phyloP scores from a whole-genome alignment of 305 asterid genomes.

The Plantago lanceolata region DNA sequence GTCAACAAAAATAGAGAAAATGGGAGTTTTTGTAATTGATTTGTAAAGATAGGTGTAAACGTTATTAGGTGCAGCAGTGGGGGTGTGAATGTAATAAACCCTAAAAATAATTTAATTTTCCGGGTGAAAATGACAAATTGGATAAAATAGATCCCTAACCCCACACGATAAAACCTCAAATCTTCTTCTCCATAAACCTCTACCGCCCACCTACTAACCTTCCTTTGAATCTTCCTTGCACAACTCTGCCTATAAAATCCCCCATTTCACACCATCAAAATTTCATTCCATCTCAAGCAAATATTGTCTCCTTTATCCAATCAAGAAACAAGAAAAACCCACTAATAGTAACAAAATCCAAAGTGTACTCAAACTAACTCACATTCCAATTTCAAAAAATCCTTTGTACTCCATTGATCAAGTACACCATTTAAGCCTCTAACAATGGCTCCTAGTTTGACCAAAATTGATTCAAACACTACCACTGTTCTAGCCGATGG shows the following conservation, averaged over 20 bases:
- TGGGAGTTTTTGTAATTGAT: too few relatives aligned
- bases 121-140: slow-evolving; percentile 28
- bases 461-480: slow-evolving; percentile 41
- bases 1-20: too few relatives aligned
- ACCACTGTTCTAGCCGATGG: slow-evolving; percentile 37
- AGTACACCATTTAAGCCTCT: too few relatives aligned
- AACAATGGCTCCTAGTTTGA: slow-evolving; percentile 67
- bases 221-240: slow-evolving; percentile 24
- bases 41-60: too few relatives aligned
- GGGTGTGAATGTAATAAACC: too few relatives aligned
- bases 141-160: slow-evolving; percentile 25
- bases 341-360: neutral
- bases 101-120: too few relatives aligned
- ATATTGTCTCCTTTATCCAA: neutral
- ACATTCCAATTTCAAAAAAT: too few relatives aligned
- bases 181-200: neutral
- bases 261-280: slow-evolving; percentile 16
- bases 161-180: neutral
- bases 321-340: neutral
- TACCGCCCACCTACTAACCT: slow-evolving; percentile 29
- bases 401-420: too few relatives aligned
- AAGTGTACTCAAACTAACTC: neutral
- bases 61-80: too few relatives aligned
- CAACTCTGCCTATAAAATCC: slow-evolving; percentile 45
- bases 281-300: slow-evolving; percentile 11